phyloP scores from a whole-genome alignment of 129 eudicot genomes.

The Logfia minima region DNA sequence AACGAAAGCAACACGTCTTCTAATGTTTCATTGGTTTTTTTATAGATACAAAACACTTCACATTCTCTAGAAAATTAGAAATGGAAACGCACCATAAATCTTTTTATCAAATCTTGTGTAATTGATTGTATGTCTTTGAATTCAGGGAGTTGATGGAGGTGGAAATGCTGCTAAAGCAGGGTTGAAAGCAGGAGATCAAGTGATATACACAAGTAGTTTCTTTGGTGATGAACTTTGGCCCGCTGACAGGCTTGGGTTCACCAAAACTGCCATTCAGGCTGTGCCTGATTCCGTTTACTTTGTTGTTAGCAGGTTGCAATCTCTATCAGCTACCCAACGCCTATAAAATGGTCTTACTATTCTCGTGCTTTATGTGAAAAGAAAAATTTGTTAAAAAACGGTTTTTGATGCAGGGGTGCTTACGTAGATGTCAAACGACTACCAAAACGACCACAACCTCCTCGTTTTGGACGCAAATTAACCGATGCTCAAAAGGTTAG shows the following conservation, averaged over 20 bases:
- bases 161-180: conserved; percentile 98
- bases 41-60: not conserved
- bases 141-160: conserved; percentile 78
- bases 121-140: not conserved
- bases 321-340: not conserved
- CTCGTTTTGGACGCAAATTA: conserved; percentile 84
- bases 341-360: not conserved
- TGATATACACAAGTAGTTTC: conserved; percentile 93
- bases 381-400: not conserved
- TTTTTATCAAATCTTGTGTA: not conserved
- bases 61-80: not conserved
- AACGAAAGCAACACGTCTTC: too few species aligned
- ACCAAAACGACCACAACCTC: conserved; percentile 94
- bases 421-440: conserved; percentile 85
- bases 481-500: conserved; percentile 85
- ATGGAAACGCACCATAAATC: not conserved
- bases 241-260: conserved; percentile 91
- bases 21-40: not conserved
- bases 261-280: conserved; percentile 97
- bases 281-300: conserved; percentile 93
- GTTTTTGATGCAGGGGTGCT: conserved; percentile 64
- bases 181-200: conserved; percentile 89
- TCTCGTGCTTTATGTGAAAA: not conserved
- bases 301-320: conserved; percentile 77
- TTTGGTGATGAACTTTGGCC: conserved; percentile 99